These are phyloP conservation scores for Uncinocarpus reesii DNA, from an alignment of 2,329 filamentous ascomycete genomes.

Conservation along the genomic window DNA sequence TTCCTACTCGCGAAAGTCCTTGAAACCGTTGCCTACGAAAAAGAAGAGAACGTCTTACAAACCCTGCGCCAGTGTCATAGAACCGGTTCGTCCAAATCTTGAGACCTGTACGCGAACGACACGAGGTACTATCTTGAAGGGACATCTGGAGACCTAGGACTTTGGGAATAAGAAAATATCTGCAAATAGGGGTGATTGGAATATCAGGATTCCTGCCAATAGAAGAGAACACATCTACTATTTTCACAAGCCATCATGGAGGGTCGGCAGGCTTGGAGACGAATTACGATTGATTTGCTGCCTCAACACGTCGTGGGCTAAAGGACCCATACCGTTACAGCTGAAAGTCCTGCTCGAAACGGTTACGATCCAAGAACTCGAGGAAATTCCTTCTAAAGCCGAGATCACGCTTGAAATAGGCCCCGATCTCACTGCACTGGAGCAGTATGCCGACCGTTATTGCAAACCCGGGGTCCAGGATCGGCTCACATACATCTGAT, in stretches of 20 bases:
- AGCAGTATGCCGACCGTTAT: not conserved
- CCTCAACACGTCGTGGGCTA: not conserved
- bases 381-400: not conserved
- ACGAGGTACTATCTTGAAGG: not conserved
- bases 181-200: not conserved
- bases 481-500: not conserved
- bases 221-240: slow-evolving; percentile 4
- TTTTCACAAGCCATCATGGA: slow-evolving; percentile 1
- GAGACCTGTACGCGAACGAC: not conserved
- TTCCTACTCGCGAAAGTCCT: not conserved
- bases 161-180: not conserved
- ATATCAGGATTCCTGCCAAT: slow-evolving; percentile 1
- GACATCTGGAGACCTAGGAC: not conserved
- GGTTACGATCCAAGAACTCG: not conserved
- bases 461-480: not conserved
- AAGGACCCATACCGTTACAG: not conserved
- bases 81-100: not conserved
- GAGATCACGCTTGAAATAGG: not conserved
- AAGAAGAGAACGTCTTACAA: not conserved
- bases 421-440: not conserved
- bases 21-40: not conserved
- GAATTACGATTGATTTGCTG: not conserved
- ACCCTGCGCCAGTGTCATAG: not conserved
- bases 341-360: not conserved
- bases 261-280: not conserved